phyloP scores from a whole-genome alignment of 2,329 filamentous ascomycete genomes.

The Monosporascus sp. region DNA sequence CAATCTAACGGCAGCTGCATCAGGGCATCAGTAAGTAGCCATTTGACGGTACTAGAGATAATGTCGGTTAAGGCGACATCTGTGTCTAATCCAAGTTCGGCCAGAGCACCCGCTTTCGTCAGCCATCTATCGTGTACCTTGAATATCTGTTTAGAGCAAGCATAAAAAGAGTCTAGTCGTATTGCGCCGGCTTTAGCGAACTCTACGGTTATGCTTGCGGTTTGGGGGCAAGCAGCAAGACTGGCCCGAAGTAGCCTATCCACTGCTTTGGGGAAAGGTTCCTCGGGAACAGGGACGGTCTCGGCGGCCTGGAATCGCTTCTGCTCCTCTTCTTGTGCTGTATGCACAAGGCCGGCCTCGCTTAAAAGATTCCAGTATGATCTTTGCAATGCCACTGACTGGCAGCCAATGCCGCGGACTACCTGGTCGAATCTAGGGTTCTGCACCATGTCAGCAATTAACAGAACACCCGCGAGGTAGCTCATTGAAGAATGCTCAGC shows the following conservation, averaged over 20 bases:
- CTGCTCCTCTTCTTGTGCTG: slow-evolving; percentile 13
- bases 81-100: slow-evolving; percentile 1
- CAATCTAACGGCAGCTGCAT: not conserved
- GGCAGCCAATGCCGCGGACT: slow-evolving; percentile 12
- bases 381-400: slow-evolving; percentile 10
- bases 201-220: not conserved
- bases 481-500: too few species aligned
- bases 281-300: not conserved
- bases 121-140: slow-evolving; percentile 12
- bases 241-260: slow-evolving; percentile 3
- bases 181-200: slow-evolving; percentile 4
- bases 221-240: slow-evolving; percentile 1
- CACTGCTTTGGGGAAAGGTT: not conserved
- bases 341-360: slow-evolving; percentile 5
- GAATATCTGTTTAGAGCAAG: not conserved
- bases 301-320: slow-evolving; percentile 6
- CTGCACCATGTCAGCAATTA: not conserved
- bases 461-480: too few species aligned
- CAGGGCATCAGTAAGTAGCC: slow-evolving; percentile 5
- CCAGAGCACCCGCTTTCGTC: not conserved
- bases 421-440: slow-evolving; percentile 10
- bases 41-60: not conserved
- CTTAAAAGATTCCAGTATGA: slow-evolving; percentile 17
- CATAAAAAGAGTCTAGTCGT: slow-evolving; percentile 4
- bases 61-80: not conserved